Percentiles rank a stretch among this genome's conserved stretches.
Conservation (phyloP, 176 grass and related monocot species). For the Rhynchospora pubera region DNA sequence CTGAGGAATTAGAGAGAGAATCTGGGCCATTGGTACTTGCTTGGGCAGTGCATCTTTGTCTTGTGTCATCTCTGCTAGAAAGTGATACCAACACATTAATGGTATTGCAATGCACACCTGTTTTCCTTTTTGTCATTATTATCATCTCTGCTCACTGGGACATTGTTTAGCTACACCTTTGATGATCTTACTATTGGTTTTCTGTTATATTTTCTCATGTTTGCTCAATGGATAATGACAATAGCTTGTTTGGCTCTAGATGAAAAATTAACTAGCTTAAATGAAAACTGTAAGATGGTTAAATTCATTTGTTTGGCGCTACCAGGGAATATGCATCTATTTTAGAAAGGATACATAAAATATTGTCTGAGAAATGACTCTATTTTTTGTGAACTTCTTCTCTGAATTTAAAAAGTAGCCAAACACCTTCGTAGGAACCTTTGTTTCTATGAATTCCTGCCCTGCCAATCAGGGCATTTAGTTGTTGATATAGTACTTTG, state of each 20-base stretch:
- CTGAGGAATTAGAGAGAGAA: conserved; percentile 51
- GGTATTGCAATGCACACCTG: conserved; percentile 17
- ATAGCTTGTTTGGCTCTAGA: neutral
- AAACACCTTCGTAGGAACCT: neutral
- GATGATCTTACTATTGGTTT: neutral
- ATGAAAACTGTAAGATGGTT: neutral
- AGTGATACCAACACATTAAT: conserved; percentile 37
- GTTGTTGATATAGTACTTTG: neutral
- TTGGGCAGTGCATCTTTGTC: conserved; percentile 78
- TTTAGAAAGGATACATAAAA: neutral
- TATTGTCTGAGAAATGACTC: neutral
- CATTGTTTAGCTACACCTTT: neutral
- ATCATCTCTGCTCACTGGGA: neutral
- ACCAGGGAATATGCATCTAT: neutral
- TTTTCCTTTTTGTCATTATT: conserved; percentile 17
- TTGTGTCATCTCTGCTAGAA: conserved; percentile 69
- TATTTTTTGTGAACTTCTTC: neutral
- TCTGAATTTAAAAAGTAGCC: neutral
- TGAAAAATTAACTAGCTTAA: neutral
- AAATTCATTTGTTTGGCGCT: neutral
- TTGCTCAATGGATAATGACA: neutral
- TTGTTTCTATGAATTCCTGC: neutral
- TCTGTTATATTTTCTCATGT: neutral
- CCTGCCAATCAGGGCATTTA: neutral
- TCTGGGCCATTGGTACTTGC: conserved; percentile 74